Evolutionary conservation across 495 filamentous ascomycete species (phyloP).

Genomic region (Tetracladium marchalianum): DNA sequence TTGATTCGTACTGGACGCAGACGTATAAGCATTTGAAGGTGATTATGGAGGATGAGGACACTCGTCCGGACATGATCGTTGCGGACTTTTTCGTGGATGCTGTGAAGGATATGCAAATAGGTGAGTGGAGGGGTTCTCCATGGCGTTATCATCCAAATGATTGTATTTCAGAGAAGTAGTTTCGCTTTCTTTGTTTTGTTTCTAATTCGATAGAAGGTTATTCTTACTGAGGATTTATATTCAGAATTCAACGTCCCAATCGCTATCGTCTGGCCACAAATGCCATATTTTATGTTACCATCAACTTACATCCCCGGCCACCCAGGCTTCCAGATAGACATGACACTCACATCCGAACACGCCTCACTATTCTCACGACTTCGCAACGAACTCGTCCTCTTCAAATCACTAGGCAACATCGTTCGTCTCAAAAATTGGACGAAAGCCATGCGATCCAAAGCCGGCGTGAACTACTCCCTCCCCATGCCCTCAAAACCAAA

Average conservation of each 20-base stretch:
- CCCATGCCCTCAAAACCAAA: conserved; percentile 25
- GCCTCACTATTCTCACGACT: conserved; percentile 25
- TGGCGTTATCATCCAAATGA: too few relatives aligned
- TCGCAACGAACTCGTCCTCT: conserved; percentile 20
- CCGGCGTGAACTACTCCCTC: conserved; percentile 19
- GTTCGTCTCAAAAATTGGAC: conserved; percentile 19
- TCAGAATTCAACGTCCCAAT: conserved; percentile 24
- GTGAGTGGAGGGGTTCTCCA: too few relatives aligned
- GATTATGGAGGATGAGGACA: conserved; percentile 5
- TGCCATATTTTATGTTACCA: conserved; percentile 26
- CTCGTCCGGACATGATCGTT: conserved; percentile 25
- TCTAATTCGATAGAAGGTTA: too few relatives aligned
- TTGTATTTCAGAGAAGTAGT: too few relatives aligned
- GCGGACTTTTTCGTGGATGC: conserved; percentile 32
- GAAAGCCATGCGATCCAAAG: conserved; percentile 22
- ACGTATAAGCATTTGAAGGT: conserved; percentile 24
- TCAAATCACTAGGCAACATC: conserved; percentile 17
- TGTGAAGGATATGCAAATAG: conserved; percentile 22
- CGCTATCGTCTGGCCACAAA: conserved; percentile 27
- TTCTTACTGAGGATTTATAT: too few relatives aligned
- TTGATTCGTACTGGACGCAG: conserved; percentile 30
- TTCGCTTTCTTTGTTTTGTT: too few relatives aligned
- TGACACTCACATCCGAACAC: conserved; percentile 23
- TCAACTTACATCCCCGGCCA: conserved; percentile 29
- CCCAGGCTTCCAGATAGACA: conserved; percentile 28